Base-by-base conservation (phyloP, 108 stramenopile species). In the Halocafeteria seosinensis region DNA sequence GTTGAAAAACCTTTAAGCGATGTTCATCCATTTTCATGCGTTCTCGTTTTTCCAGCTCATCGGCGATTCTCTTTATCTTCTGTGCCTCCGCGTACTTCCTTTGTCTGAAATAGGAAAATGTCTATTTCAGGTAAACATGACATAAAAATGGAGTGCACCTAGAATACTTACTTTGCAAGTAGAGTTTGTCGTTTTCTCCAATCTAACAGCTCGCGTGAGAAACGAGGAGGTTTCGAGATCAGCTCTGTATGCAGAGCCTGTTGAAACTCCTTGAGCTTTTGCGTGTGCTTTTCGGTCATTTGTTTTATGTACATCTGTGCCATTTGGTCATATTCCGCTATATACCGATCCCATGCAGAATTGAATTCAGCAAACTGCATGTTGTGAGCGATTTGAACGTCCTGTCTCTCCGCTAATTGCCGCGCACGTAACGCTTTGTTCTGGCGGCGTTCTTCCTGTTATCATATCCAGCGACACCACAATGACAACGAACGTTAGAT, bases 301-400 rank as follows among this genome's bases (percentile, higher is more conserved):
- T 83, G 80, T 71, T 80, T 71, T 17, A 81, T 80, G 71, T 83
- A 83, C 66, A 78, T 67, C 63, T 79, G 75, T 29, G 80, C 78
- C 81, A 83, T 83, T 42, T 64, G 38, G 73, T 83, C 81, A 70
- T 79, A 83, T 63, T 81, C 81, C 58, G 75, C 72, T 32, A 83
- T 57, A 62, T 83, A 83, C 73, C 73, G 74, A 68, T 79, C 80
- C 81, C 81, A 83, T 3, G 74, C 71, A 23, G 68, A 68, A 53
- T 79, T 83, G 71, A 83, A 83, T 50, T 83, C 79, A 34, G 63
- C 52, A 36, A 74, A 83, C 76, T 83, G 81, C 78, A 83, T 77
- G 68, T 83, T 79, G 63, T 83, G 79, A 12, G 81, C 81, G 1
- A 81, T 71, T 68, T 81, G 79, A 21, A 83, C 79, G 34, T 81